These are phyloP conservation scores for Prunus davidiana DNA, from an alignment of 306 rosid genomes.

Conservation along the genomic window DNA sequence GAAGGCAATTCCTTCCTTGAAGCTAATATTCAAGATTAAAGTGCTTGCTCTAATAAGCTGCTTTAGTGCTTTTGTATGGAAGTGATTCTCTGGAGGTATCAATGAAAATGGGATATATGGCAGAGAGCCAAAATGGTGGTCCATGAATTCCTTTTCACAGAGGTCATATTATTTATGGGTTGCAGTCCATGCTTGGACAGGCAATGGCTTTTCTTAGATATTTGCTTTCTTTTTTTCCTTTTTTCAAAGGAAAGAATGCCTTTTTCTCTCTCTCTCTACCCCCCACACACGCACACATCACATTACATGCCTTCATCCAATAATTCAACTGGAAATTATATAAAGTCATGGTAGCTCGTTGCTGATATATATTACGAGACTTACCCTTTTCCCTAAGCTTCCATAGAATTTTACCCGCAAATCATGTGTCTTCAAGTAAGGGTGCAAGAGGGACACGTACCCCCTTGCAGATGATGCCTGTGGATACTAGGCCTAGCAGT, in stretches of 20 bases:
- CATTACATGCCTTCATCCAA: neutral
- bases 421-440: neutral
- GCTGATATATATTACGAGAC: neutral
- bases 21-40: neutral
- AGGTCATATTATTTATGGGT: constrained; percentile 42
- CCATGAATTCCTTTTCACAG: constrained; percentile 60
- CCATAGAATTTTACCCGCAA: neutral
- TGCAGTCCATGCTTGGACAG: constrained; percentile 37
- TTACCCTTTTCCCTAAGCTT: constrained; percentile 6
- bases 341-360: constrained; percentile 19
- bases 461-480: neutral
- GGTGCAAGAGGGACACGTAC: neutral
- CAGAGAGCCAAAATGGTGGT: constrained; percentile 66
- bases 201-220: constrained; percentile 50
- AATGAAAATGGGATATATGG: constrained; percentile 37
- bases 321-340: neutral
- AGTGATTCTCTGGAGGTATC: constrained; percentile 42
- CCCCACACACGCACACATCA: neutral
- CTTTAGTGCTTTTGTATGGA: constrained; percentile 33
- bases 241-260: constrained; percentile 8
- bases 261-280: neutral
- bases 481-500: neutral
- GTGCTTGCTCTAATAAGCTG: neutral
- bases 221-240: constrained; percentile 22
- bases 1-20: neutral